Conservation (phyloP, 495 filamentous ascomycete genomes). For the Neurospora africana region DNA sequence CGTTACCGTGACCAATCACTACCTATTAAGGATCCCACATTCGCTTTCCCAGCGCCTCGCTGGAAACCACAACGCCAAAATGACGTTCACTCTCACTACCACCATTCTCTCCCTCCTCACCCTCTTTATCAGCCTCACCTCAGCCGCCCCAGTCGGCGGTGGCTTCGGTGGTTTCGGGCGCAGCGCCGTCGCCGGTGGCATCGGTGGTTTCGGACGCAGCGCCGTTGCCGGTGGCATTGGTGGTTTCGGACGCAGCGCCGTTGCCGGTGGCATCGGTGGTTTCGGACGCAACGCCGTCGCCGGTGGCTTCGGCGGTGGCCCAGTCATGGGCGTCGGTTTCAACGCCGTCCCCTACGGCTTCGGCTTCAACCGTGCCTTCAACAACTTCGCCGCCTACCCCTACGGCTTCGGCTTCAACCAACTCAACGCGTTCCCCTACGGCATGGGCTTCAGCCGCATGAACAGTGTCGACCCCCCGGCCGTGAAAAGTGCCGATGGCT, state of each 20-base stretch:
- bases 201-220: not conserved
- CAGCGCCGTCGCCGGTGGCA: not conserved
- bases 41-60: not conserved
- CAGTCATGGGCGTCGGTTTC: not conserved
- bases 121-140: not conserved
- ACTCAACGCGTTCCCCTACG: not conserved
- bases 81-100: not conserved
- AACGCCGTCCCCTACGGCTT: not conserved
- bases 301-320: constrained; percentile 36
- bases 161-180: not conserved
- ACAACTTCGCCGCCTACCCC: not conserved
- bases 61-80: not conserved
- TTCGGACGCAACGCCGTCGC: not conserved
- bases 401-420: not conserved
- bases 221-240: not conserved
- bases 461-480: not conserved
- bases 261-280: not conserved
- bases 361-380: not conserved
- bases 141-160: not conserved
- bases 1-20: not conserved
- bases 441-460: not conserved
- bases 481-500: too few relatives aligned
- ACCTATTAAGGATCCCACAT: not conserved
- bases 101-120: not conserved
- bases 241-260: not conserved